phyloP scores from a whole-genome alignment of 805 yeast genomes.

The Candida tallmaniae region DNA sequence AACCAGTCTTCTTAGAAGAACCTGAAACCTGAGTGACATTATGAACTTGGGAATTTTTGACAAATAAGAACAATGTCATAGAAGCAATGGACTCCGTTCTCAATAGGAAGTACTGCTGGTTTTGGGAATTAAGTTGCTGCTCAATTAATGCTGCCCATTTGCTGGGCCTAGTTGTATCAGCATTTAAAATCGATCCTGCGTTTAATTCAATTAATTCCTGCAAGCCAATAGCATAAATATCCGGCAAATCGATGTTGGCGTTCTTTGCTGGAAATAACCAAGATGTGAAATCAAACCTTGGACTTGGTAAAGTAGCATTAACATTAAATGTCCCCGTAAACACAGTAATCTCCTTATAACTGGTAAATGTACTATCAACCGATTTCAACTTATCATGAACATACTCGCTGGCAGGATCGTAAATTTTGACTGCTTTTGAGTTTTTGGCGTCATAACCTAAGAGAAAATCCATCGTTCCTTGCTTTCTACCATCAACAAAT shows the following conservation, averaged over 20 bases:
- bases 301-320: conserved; percentile 55
- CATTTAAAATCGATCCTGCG: conserved; percentile 84
- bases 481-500: conserved; percentile 88
- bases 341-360: conserved; percentile 54
- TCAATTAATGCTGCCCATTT: conserved; percentile 75
- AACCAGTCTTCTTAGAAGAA: conserved; percentile 90
- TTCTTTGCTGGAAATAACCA: conserved; percentile 81
- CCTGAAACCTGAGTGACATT: conserved; percentile 82
- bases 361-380: conserved; percentile 50
- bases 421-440: conserved; percentile 66
- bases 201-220: conserved; percentile 93
- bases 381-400: conserved; percentile 62
- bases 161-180: conserved; percentile 71
- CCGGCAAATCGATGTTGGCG: conserved; percentile 46
- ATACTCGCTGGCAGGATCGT: conserved; percentile 84
- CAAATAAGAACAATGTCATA: conserved; percentile 59
- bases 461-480: conserved; percentile 80
- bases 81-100: conserved; percentile 77
- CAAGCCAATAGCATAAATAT: conserved; percentile 81
- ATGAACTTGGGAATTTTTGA: conserved; percentile 30
- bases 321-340: conserved; percentile 86
- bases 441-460: conserved; percentile 72
- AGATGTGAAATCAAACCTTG: conserved; percentile 52
- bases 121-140: conserved; percentile 50
- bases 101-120: conserved; percentile 50